Base-by-base conservation (phyloP, 2,329 filamentous ascomycete genomes). In the Talaromyces sp. region DNA sequence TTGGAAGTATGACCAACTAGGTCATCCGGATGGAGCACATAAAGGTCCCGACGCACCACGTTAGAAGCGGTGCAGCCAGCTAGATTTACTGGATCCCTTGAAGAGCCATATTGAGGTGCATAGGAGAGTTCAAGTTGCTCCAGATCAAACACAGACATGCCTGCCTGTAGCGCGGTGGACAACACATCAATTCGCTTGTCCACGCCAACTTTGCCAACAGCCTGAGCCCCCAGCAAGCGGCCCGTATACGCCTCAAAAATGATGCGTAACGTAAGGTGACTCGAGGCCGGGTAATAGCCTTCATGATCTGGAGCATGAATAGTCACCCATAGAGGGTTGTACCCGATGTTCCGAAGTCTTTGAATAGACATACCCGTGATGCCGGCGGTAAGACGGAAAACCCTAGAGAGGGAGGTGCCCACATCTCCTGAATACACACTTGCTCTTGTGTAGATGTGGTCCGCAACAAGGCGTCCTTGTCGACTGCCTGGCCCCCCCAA, bases 91-190 rank as follows among this genome's bases (percentile, higher is more conserved):
- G 58, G 58, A 43, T 61, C 58, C 38, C 17, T 61, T 22, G 58
- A 40, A 34, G 58, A 19, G 31, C 61, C 61, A n/a, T 63, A 63
- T 2, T 31, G 61, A 38, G 61, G 61, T n/a, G 61, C 34, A 47
- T 63, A 63, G 36, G 61, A 54, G 13, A 63, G 61, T 31, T 63
- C 61, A 8, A 63, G 61, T 29, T 63, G 61, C 25, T 63, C 61
- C 31, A 63, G 61, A n/a, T 63, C 61, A 53, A 43, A 63, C 2
- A 63, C 51, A 36, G 61, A 63, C 61, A 63, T 63, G 19, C 61
- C 51, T 36, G 61, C 61, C 38, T 63, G 61, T 22, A 63, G 34
- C 17, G 61, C 61, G 38, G 61, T 63, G 10, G 61, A 63, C 19
- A 63, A 25, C 6, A 61, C 58, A 27, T 61, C 58, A 49, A 61